A percentile compares a stretch with the other conserved stretches of the same genome.
phyloP scores from a whole-genome alignment of 352 stramenopile species.

The Porosira glacialis region DNA sequence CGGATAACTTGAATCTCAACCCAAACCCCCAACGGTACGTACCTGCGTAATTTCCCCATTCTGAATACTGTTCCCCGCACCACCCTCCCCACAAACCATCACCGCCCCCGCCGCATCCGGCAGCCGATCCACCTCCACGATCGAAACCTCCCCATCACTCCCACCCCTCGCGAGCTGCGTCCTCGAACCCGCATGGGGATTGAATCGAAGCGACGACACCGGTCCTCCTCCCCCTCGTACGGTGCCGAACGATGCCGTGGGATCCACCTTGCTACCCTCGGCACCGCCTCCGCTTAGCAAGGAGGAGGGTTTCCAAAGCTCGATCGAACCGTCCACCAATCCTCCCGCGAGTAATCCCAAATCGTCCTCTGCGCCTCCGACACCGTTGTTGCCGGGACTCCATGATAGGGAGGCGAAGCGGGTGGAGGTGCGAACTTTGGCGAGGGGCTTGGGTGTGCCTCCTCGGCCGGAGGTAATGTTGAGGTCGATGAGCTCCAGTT shows the following conservation, averaged over 20 bases:
- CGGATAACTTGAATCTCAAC: no score
- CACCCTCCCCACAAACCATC: conserved; percentile 47
- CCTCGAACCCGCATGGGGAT: conserved; percentile 88
- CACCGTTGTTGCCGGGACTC: conserved; percentile 84
- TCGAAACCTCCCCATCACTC: conserved; percentile 90
- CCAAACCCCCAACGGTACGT: no score
- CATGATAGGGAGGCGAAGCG: conserved; percentile 93
- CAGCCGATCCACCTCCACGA: conserved; percentile 86
- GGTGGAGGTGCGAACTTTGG: conserved; percentile 79
- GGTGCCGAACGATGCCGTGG: conserved; percentile 33
- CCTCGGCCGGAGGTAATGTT: conserved; percentile 81
- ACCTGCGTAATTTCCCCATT: conserved; percentile 84
- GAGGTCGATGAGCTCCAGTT: conserved; percentile 92
- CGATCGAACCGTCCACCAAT: conserved; percentile 94
- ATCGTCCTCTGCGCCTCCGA: conserved; percentile 83
- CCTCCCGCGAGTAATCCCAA: conserved; percentile 94
- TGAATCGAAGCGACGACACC: conserved; percentile 94
- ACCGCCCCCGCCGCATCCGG: not conserved
- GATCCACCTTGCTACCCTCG: conserved; percentile 1
- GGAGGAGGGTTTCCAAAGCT: conserved; percentile 91
- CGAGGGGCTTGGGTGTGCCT: not conserved
- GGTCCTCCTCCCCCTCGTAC: conserved; percentile 73
- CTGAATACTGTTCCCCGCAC: conserved; percentile 32
- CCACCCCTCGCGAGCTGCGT: conserved; percentile 91
- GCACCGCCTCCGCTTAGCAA: no score